Evolutionary conservation across 305 asterid genomes (phyloP), one percentile per base, ranked within the genome.

Genomic region (Striga hermonthica): DNA sequence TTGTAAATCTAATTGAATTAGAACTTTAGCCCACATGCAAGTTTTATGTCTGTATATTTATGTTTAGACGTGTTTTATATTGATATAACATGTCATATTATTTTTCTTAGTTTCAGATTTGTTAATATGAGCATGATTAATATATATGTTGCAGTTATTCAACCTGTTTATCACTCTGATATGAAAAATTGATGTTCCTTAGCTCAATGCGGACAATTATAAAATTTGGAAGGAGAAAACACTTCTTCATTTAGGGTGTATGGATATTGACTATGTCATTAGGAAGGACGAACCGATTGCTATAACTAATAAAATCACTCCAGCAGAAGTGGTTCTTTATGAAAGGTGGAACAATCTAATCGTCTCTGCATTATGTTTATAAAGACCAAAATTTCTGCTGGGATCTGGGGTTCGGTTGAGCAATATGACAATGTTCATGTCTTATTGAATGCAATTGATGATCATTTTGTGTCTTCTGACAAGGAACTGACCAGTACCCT

Each of bases 291-390:
- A 57, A 57, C 49, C 49, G 11, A 9, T 3, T 5, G 49, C 49
- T 7, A 44, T 44, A 44, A 44, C 11, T 8, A 8, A 44, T 7
- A 5, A 44, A 7, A 44, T 0, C 11, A 44, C 3, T 8, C 49
- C 49, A 44, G 10, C 8, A 1, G 49, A 44, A 5, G 49, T 44
- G 8, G 49, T 7, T 60, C 41, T 62, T 45, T 62, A 62, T 62
- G 66, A 62, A 62, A 8, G 9, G 7, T 16, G 49, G 66, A 41
- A 49, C 10, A 5, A 61, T 61, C 55, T 22, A 60, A 43, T 62
- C 56, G 43, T 7, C 55, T 62, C 10, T 4, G 56, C 3, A 3
- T 28, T 3, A 62, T 44, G 22, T 62, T 62, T 55, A 62, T 62
- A 62, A 45, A 62, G 28, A 62, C 43, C 7, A 62, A 43, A 4